Evolutionary conservation across 441 rosid species (phyloP).

Genomic region (Jatropha multifida): DNA sequence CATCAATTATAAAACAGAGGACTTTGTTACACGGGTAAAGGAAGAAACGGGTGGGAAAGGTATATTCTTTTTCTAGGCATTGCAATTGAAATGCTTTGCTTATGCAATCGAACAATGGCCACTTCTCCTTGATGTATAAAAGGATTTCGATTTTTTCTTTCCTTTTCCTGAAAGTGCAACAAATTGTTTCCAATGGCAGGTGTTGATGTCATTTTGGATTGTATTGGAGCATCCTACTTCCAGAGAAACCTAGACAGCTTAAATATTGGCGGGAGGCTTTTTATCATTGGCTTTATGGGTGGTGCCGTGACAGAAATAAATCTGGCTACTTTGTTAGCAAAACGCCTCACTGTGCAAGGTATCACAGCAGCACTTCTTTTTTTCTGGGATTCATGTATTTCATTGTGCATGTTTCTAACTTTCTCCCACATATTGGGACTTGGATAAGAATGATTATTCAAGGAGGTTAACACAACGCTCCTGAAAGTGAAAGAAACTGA

Average conservation of each 20-base stretch:
- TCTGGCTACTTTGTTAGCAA: conserved; percentile 50
- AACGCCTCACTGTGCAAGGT: conserved; percentile 86
- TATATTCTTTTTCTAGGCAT: conserved; percentile 9
- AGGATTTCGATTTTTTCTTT: background rate
- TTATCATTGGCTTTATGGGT: conserved; percentile 65
- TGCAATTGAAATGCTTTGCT: background rate
- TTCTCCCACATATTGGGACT: background rate
- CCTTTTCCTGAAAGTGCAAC: background rate
- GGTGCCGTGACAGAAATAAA: conserved; percentile 62
- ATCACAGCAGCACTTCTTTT: conserved; percentile 16
- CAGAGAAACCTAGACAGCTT: conserved; percentile 74
- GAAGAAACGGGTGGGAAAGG: conserved; percentile 77
- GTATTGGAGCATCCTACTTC: conserved; percentile 76
- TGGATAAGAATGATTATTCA: background rate
- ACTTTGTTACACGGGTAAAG: conserved; percentile 73
- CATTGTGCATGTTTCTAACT: background rate
- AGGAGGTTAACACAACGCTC: background rate
- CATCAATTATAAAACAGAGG: conserved; percentile 87
- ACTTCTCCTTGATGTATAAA: background rate
- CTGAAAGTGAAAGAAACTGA: background rate
- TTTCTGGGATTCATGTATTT: background rate
- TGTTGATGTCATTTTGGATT: conserved; percentile 80
- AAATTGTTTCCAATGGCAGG: conserved; percentile 36
- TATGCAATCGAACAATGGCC: background rate
- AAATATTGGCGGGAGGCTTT: conserved; percentile 72